Percentiles rank a stretch among this genome's conserved stretches.
These are phyloP conservation scores for Naegleria gruberi DNA, from an alignment of 208 protist species.

Conservation along the genomic window DNA sequence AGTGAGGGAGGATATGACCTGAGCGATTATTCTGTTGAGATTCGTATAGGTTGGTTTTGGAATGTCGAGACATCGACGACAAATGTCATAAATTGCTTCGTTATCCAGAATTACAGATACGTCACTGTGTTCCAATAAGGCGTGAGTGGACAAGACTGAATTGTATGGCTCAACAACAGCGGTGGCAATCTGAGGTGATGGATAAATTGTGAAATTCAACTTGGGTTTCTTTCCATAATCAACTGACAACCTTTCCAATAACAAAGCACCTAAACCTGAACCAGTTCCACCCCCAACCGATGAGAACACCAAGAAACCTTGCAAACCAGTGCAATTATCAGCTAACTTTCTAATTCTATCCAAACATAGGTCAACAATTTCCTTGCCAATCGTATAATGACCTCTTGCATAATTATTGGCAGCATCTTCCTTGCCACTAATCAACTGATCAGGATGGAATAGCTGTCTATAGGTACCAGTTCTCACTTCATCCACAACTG, in stretches of 20 bases:
- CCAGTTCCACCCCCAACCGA: conserved; percentile 96
- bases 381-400: conserved; percentile 95
- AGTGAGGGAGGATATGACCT: conserved; percentile 88
- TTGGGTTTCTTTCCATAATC: conserved; percentile 98
- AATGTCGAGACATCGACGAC: conserved; percentile 75
- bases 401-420: conserved; percentile 96
- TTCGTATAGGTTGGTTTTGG: conserved; percentile 88
- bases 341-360: conserved; percentile 94
- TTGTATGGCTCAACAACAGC: conserved; percentile 90
- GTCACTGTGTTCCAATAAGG: conserved; percentile 83
- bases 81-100: conserved; percentile 91
- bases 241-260: conserved; percentile 90
- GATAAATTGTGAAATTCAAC: conserved; percentile 81
- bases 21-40: conserved; percentile 86
- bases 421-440: conserved; percentile 93
- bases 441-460: conserved; percentile 94
- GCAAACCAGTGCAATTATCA: conserved; percentile 93
- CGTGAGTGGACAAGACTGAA: conserved; percentile 83
- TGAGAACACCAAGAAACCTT: conserved; percentile 97
- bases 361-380: conserved; percentile 84
- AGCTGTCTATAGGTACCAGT: conserved; percentile 84
- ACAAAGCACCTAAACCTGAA: conserved; percentile 91
- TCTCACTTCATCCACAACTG: conserved; percentile 88
- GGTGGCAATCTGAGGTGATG: too few relatives aligned
- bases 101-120: conserved; percentile 88